Evolutionary conservation across 768 basidiomycete species (phyloP), one percentile per base, ranked within the genome.

Genomic region (Mycena leptocephala): DNA sequence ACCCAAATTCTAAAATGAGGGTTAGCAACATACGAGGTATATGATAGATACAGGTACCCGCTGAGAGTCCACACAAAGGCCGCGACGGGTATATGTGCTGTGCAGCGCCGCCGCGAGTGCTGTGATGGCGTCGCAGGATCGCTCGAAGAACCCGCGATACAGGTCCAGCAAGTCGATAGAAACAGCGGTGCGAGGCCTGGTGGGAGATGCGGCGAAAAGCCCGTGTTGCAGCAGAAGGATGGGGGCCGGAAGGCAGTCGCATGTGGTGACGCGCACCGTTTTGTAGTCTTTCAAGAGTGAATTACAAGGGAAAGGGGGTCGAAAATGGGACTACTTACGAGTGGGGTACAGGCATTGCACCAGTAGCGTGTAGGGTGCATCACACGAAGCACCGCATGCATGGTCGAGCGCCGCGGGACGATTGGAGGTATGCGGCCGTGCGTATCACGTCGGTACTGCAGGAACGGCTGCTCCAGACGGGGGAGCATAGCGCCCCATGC

Each of bases 141-240:
- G 76, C 56, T 80, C 76, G 48, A 81, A 80, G 18, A 46, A 22
- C 43, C 16, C 43, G 20, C 9, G 43, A 46, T 46, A 46, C 7
- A 81, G 70, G 14, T 78, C 74, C 10, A 81, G 59, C 0, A 81
- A 70, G 24, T 78, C 61, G 14, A 76, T 74, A 22, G 79, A 80
- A 16, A 81, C 46, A 0, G 75, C 75, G 18, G 75, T 69, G 6
- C 70, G 71, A 41, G 79, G 79, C 11, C 61, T 33, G 13, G 53
- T 65, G 8, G 80, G 80, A 5, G 79, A 69, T 1, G 74, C 62
- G 2, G 80, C 77, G 41, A 81, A 81, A 28, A 79, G 56, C 9
- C 79, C 79, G 43, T 78, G 28, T 22, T 39, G 11, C 22, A 79
- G 63, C 11, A 79, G 76, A 6, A 71, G n/a, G n/a, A n/a, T n/a